phyloP scores from a whole-genome alignment of 2,329 filamentous ascomycete genomes.

The Trichoderma oligosporum region DNA sequence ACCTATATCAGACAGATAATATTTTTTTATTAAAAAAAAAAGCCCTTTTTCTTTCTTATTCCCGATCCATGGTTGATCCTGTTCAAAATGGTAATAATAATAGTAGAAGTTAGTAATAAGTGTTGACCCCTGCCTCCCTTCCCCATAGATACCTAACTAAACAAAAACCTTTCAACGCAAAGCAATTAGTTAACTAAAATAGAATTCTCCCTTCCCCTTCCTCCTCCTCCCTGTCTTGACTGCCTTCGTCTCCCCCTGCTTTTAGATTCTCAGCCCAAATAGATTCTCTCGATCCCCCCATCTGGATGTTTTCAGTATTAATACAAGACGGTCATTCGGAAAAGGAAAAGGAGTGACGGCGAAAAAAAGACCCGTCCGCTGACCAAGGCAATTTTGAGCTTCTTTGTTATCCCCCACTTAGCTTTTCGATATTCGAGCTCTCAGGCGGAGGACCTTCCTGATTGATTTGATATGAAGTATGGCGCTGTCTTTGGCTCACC shows the following conservation, averaged over 20 bases:
- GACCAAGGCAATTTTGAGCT: not conserved
- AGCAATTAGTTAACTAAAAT: not conserved
- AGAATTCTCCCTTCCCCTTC: too few relatives aligned
- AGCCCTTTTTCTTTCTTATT: not conserved
- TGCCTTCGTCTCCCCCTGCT: not conserved
- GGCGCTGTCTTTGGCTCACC: constrained; percentile 24
- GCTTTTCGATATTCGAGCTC: not conserved
- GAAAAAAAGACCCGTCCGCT: not conserved
- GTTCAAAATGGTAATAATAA: not conserved
- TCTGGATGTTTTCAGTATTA: constrained; percentile 4
- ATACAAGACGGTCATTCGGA: not conserved
- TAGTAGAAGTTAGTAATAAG: not conserved
- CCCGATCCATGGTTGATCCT: constrained; percentile 1
- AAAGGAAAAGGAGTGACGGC: not conserved
- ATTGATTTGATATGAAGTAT: not conserved
- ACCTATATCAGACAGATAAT: not conserved
- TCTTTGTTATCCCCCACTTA: not conserved
- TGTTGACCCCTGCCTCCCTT: not conserved
- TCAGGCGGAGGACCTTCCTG: not conserved
- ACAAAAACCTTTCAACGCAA: not conserved
- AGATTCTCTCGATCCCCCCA: not conserved
- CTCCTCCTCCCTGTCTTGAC: not conserved
- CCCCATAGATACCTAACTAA: not conserved
- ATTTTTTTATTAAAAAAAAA: not conserved
- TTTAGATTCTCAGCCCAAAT: not conserved